Conservation (phyloP, 2,329 filamentous ascomycete species). For the Cyphellophora attinorum region DNA sequence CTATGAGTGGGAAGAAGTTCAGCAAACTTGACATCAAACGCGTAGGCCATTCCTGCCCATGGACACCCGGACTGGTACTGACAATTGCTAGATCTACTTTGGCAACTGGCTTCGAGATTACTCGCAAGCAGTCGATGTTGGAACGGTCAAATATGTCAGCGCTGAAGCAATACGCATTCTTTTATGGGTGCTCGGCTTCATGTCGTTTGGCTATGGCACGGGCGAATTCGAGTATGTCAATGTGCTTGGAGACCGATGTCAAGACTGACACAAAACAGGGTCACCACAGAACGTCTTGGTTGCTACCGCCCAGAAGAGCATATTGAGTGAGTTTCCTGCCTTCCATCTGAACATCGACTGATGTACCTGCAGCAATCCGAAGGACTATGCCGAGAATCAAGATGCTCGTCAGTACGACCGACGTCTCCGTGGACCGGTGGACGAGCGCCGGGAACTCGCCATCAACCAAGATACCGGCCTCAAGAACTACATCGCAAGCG, state of each 20-base stretch:
- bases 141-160: slow-evolving; percentile 81
- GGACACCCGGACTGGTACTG: not conserved
- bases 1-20: slow-evolving; percentile 68
- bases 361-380: no score
- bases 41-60: slow-evolving; percentile 9
- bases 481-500: slow-evolving; percentile 93
- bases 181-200: slow-evolving; percentile 79
- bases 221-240: slow-evolving; percentile 84
- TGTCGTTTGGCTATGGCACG: slow-evolving; percentile 76
- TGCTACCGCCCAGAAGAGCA: slow-evolving; percentile 77
- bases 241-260: no score
- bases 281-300: slow-evolving; percentile 67
- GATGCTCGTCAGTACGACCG: slow-evolving; percentile 76
- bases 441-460: slow-evolving; percentile 67
- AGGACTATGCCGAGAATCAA: slow-evolving; percentile 79
- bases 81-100: slow-evolving; percentile 64
- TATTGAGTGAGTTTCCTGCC: slow-evolving; percentile 56
- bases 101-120: slow-evolving; percentile 94
- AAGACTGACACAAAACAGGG: no score
- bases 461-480: slow-evolving; percentile 67
- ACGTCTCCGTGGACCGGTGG: slow-evolving; percentile 70
- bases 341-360: slow-evolving; percentile 1
- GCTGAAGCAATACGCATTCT: slow-evolving; percentile 84
- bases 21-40: slow-evolving; percentile 71
- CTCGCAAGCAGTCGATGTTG: slow-evolving; percentile 87